Evolutionary conservation across 257 asterid genomes (phyloP), one percentile per base, ranked within the genome.

Genomic region (Lantana camara): DNA sequence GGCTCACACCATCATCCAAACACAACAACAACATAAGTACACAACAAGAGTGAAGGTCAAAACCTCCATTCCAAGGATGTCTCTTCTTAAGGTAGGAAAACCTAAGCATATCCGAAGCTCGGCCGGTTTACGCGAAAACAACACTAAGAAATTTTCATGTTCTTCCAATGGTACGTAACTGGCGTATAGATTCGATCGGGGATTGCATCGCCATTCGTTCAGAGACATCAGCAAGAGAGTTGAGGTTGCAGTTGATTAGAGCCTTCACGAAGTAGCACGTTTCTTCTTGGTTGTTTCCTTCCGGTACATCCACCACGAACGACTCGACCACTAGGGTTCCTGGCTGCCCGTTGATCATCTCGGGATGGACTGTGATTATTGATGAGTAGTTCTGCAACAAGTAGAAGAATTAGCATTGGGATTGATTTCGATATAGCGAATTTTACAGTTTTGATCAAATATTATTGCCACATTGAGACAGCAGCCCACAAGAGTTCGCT

Each of bases 231-330:
- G 97, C 93, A 68, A 88, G 59, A 37, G 91, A 78, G 67, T 88
- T 91, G 71, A 90, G 96, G 78, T 90, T 90, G 79, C 96, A 87
- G 67, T 77, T 87, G 64, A 90, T 88, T 2, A 87, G 72, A 56
- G 95, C 93, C 21, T 72, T 88, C 63, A 90, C 97, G 54, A 90
- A 90, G 86, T 79, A 88, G 85, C 89, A 80, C 0, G 97, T 88
- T 61, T 90, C 97, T 5, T 90, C 97, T 62, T 67, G 76, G 11
- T 96, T 91, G 42, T 91, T 91, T 34, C 95, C 95, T 66, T 82
- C 84, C 0, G 97, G 97, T 61, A 85, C 93, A 62, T 91, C 97
- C 52, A 91, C 96, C 73, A 85, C 77, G 40, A 85, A 91, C 16
- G 96, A 85, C 56, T 91, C 97, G 0, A 76, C 77, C 16, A 91